Conservation (phyloP, 768 basidiomycete genomes). For the Termitomyces bulborhizus region DNA sequence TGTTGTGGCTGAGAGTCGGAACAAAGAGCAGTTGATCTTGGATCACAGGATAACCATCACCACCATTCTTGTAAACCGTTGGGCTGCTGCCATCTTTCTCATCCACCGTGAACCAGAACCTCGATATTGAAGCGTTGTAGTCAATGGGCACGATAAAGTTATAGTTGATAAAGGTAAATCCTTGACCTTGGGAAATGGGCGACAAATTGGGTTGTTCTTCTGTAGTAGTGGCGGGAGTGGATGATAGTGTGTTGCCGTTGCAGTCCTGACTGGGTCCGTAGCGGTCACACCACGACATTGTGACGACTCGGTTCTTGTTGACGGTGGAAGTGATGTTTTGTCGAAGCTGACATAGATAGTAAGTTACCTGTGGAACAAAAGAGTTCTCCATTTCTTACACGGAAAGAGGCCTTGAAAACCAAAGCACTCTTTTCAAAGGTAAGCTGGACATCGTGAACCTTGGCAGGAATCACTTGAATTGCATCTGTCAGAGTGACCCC, state of each 20-base stretch:
- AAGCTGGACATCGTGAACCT: slow-evolving; percentile 32
- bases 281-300: slow-evolving; percentile 36
- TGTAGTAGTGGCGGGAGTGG: slow-evolving; percentile 23
- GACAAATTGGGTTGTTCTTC: slow-evolving; percentile 29
- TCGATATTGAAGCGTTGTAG: slow-evolving; percentile 33
- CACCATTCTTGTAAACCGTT: slow-evolving; percentile 34
- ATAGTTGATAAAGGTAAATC: slow-evolving; percentile 33
- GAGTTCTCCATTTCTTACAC: slow-evolving; percentile 21
- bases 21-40: slow-evolving; percentile 40
- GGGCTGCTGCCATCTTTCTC: slow-evolving; percentile 34
- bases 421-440: slow-evolving; percentile 29
- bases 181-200: slow-evolving; percentile 27
- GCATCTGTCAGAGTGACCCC: slow-evolving; percentile 39
- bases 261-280: slow-evolving; percentile 30
- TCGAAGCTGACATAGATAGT: slow-evolving; percentile 22
- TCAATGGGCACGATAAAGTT: slow-evolving; percentile 37
- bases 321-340: slow-evolving; percentile 26
- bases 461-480: slow-evolving; percentile 34
- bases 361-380: neutral
- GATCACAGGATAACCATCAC: slow-evolving; percentile 30
- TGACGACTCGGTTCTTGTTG: slow-evolving; percentile 33
- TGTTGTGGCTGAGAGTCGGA: slow-evolving; percentile 29
- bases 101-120: slow-evolving; percentile 45
- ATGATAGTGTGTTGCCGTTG: slow-evolving; percentile 24
- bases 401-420: slow-evolving; percentile 32